Evolutionary conservation across 306 rosid genomes (phyloP).

Genomic region (Geum urbanum): DNA sequence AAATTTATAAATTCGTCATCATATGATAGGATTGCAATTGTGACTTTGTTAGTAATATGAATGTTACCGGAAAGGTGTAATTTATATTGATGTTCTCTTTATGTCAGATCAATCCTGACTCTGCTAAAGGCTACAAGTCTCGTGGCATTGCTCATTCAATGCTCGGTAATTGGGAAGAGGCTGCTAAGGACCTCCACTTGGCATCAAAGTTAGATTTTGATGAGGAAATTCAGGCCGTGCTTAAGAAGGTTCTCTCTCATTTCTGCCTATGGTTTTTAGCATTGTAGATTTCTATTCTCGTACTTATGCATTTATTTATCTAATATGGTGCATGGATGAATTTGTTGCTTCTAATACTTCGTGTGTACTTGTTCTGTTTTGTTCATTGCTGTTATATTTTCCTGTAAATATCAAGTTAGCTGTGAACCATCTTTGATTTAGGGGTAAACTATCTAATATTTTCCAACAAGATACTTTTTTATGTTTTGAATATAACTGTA

Average conservation of each 20-base stretch:
- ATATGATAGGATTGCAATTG: neutral
- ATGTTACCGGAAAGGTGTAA: neutral
- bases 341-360: neutral
- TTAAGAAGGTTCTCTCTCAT: conserved; percentile 61
- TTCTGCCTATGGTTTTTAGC: neutral
- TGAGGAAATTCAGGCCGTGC: conserved; percentile 78
- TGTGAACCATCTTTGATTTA: neutral
- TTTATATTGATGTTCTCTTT: neutral
- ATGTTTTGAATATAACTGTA: neutral
- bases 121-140: conserved; percentile 89
- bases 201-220: conserved; percentile 79
- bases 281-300: neutral
- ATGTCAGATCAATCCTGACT: conserved; percentile 81
- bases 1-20: neutral
- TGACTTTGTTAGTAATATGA: neutral
- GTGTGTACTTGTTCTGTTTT: neutral
- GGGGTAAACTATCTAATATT: neutral
- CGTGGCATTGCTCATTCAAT: conserved; percentile 76
- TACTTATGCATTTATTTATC: neutral
- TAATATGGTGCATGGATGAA: neutral
- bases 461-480: neutral
- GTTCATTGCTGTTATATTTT: neutral
- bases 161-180: conserved; percentile 89
- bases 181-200: conserved; percentile 88
- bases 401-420: neutral